phyloP scores from a whole-genome alignment of 257 asterid genomes.

The Euphrasia confusa region DNA sequence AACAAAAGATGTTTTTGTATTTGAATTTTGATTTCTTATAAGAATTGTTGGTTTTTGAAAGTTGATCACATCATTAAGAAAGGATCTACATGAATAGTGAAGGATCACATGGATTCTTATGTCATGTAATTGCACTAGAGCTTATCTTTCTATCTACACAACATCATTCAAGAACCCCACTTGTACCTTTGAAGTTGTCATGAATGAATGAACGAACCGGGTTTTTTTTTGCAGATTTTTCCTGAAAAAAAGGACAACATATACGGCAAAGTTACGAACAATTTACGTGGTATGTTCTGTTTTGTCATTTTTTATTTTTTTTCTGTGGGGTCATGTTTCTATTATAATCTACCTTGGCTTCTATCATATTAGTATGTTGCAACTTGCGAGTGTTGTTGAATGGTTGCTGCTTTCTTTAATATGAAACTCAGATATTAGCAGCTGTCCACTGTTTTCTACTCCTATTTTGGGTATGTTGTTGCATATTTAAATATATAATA shows the following conservation, averaged over 20 bases:
- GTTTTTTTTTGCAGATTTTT: background rate
- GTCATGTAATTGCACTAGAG: conserved; percentile 23
- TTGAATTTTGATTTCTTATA: background rate
- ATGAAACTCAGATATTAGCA: too few relatives aligned
- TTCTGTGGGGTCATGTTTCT: too few relatives aligned
- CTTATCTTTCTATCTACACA: conserved; percentile 1
- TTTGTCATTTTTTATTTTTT: too few relatives aligned
- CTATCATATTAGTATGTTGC: too few relatives aligned
- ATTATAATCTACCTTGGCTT: too few relatives aligned
- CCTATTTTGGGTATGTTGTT: too few relatives aligned
- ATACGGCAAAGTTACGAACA: background rate
- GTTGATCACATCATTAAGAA: background rate
- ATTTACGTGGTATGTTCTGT: too few relatives aligned
- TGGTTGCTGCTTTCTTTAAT: too few relatives aligned
- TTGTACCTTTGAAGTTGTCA: conserved; percentile 12
- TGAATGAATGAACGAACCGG: background rate
- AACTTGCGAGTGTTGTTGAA: too few relatives aligned
- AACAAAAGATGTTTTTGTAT: too few relatives aligned
- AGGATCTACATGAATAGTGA: background rate
- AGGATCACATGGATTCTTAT: conserved; percentile 31
- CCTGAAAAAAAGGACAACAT: background rate
- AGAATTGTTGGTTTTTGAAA: background rate
- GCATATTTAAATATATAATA: too few relatives aligned
- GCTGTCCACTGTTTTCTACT: too few relatives aligned
- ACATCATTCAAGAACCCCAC: conserved; percentile 29